Evolutionary conservation across 1,284 basidiomycete genomes (phyloP).

Genomic region (Laetiporus sulphureus): DNA sequence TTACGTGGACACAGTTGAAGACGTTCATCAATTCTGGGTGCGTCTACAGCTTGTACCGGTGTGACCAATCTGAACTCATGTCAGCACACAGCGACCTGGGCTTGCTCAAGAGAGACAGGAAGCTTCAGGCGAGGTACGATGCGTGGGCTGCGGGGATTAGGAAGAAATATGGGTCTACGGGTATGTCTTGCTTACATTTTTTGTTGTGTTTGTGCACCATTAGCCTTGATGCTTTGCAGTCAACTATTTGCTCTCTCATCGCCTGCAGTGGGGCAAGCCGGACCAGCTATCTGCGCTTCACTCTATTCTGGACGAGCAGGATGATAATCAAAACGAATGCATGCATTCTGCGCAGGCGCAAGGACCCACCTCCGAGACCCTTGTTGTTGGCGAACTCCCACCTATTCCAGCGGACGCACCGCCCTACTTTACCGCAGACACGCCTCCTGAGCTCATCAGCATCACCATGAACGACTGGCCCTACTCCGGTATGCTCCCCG

Average conservation of each 20-base stretch:
- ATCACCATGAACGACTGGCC: constrained; percentile 82
- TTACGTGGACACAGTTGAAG: constrained; percentile 70
- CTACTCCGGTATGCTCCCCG: constrained; percentile 56
- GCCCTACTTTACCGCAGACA: constrained; percentile 58
- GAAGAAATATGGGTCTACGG: constrained; percentile 55
- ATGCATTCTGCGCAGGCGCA: too few relatives aligned
- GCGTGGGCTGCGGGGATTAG: constrained; percentile 52
- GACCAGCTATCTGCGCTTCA: constrained; percentile 51
- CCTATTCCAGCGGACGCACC: constrained; percentile 28
- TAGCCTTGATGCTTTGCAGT: too few relatives aligned
- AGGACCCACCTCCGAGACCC: neutral
- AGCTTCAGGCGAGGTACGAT: constrained; percentile 59
- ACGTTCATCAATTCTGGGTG: constrained; percentile 74
- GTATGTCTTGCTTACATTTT: constrained; percentile 31
- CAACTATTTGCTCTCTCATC: constrained; percentile 56
- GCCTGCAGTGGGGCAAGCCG: constrained; percentile 67
- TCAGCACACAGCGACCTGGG: constrained; percentile 57
- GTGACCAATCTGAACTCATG: too few relatives aligned
- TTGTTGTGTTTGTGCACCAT: too few relatives aligned
- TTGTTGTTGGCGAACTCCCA: constrained; percentile 14
- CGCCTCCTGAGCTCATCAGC: constrained; percentile 51
- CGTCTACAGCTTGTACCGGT: neutral
- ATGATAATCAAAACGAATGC: neutral
- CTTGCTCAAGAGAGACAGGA: constrained; percentile 65
- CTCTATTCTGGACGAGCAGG: constrained; percentile 17